These are phyloP conservation scores for Sparassis latifolia DNA, from an alignment of 1,284 basidiomycete genomes.

Conservation along the genomic window DNA sequence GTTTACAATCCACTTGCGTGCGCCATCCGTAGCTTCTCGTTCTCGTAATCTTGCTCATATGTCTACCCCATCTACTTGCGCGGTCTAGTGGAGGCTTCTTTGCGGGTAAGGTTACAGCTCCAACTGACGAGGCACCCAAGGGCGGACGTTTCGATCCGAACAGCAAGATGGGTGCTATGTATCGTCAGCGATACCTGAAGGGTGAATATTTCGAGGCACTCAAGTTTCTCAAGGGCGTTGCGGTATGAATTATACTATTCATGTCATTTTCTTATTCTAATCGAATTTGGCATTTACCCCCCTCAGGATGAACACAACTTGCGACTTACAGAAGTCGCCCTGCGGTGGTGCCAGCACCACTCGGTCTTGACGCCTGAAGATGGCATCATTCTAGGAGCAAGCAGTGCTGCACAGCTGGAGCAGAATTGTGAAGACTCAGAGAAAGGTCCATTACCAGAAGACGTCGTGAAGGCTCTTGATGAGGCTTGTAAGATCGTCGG, in stretches of 20 bases:
- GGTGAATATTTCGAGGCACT: slow-evolving; percentile 41
- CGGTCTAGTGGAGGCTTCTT: slow-evolving; percentile 34
- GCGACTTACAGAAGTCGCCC: slow-evolving; percentile 36
- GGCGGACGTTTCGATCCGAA: slow-evolving; percentile 31
- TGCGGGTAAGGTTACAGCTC: slow-evolving; percentile 35
- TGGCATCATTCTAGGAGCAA: slow-evolving; percentile 36
- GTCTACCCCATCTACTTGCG: not conserved
- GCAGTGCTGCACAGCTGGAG: slow-evolving; percentile 31
- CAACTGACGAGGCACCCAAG: slow-evolving; percentile 21
- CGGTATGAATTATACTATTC: slow-evolving; percentile 11
- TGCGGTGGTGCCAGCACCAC: slow-evolving; percentile 41
- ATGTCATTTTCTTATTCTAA: not conserved
- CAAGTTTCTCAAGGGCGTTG: slow-evolving; percentile 32
- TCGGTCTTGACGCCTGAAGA: slow-evolving; percentile 34
- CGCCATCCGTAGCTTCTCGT: slow-evolving; percentile 7
- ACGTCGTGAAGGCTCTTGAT: slow-evolving; percentile 44
- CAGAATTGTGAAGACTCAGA: slow-evolving; percentile 33
- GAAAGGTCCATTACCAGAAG: slow-evolving; percentile 44
- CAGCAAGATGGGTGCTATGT: slow-evolving; percentile 29
- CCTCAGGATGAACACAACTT: slow-evolving; percentile 33
- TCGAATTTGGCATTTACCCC: not conserved
- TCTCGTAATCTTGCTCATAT: not conserved
- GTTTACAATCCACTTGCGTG: slow-evolving; percentile 47
- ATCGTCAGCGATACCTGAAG: slow-evolving; percentile 37
- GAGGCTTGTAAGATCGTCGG: slow-evolving; percentile 42